These are phyloP conservation scores for Helianthus annuus DNA, from an alignment of 129 eudicot genomes.

Conservation along the genomic window DNA sequence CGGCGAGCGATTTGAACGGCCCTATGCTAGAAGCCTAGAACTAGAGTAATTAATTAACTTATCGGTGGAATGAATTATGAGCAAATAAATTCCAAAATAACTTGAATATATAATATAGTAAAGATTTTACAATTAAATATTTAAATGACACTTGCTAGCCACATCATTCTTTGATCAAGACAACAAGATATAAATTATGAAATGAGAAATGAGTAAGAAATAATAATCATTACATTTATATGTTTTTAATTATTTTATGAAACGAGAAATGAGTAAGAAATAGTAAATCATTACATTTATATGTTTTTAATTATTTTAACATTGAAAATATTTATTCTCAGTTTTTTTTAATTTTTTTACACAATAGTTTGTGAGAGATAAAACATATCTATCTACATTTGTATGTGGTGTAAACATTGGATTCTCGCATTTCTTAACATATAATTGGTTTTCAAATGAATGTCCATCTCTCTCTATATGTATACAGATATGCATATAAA, in stretches of 20 bases:
- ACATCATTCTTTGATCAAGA: conserved; percentile 7
- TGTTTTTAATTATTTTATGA: too few relatives aligned
- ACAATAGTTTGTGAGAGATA: too few relatives aligned
- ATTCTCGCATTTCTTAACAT: too few relatives aligned
- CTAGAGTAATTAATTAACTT: conserved; percentile 7
- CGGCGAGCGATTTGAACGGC: too few relatives aligned
- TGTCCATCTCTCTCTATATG: too few relatives aligned
- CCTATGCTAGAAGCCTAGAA: conserved; percentile 13
- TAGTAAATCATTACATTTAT: background rate
- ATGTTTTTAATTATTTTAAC: too few relatives aligned
- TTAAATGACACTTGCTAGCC: conserved; percentile 12
- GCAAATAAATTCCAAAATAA: conserved; percentile 15
- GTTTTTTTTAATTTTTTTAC: too few relatives aligned
- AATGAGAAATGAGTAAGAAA: background rate
- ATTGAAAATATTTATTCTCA: too few relatives aligned
- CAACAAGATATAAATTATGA: background rate
- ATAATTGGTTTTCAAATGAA: too few relatives aligned
- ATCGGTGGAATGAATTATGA: conserved; percentile 4
- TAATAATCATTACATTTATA: background rate
- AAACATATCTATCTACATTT: too few relatives aligned
- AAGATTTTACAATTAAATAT: background rate
- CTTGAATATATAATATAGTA: background rate
- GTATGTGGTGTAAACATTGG: too few relatives aligned
- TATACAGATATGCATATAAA: too few relatives aligned
- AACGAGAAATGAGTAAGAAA: background rate